Base-by-base conservation (phyloP, 768 basidiomycete genomes). In the Amanita brunnescens region DNA sequence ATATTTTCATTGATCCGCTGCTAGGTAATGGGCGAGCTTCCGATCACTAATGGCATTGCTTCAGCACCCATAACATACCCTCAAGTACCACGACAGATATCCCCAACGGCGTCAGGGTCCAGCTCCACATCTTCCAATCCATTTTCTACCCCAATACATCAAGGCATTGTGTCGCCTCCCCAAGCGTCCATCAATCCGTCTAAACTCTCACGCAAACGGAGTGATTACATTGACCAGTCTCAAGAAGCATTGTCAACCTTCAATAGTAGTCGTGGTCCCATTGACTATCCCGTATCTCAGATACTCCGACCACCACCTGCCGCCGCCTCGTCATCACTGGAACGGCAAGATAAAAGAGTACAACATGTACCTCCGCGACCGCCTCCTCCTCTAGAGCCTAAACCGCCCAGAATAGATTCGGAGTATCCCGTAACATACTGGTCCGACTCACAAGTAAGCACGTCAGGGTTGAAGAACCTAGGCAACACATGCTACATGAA, bases 401-500 rank as follows among this genome's bases (percentile, higher is more conserved):
- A 70, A 54, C 78, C 81, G 1, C 87, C 87, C 14, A 77, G 79
- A 21, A 86, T 89, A 55, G 66, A 68, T 24, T 83, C 80, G n/a
- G 81, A 85, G 41, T 93, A 88, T 62, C 86, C 88, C 3, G 83
- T 91, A 18, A 74, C 74, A 5, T 94, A 87, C 64, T 97, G 93
- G 93, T 67, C 75, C 12, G 89, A 93, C 62, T 72, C 80, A 35
- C 79, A 85, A 54, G 81, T 93, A 49, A 86, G 85, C 20, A 82
- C 81, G 16, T 81, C 84, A 0, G 95, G 95, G 3, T 65, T 99
- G 62, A 94, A 94, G 78, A 99, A 99, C 64, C 62, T 98, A 54
- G 85, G 88, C 14, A 98, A 97, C 64, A 99, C 96, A 6, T 99
- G 96, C 65, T 99, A 98, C 63, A 98, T 98, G 92, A 98, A 98